Evolutionary conservation across 108 stramenopile species (phyloP).

Genomic region (Nitzschia putrida): DNA sequence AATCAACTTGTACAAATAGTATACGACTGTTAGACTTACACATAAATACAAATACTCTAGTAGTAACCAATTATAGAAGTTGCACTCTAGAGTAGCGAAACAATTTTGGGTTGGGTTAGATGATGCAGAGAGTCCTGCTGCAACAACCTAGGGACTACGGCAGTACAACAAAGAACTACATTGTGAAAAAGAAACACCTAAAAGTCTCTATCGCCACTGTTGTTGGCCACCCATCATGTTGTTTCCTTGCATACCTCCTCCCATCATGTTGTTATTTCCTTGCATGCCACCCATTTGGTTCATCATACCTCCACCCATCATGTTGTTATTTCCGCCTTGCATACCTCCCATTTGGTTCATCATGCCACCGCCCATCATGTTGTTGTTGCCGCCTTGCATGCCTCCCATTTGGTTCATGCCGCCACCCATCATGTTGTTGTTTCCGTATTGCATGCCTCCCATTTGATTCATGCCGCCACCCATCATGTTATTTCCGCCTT

Average conservation of each 20-base stretch:
- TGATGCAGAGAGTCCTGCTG: no score
- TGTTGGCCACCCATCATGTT: conserved; percentile 28
- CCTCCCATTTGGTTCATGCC: conserved; percentile 14
- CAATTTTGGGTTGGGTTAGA: no score
- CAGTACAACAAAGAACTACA: no score
- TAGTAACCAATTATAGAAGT: no score
- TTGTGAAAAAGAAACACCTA: no score
- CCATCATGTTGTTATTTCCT: conserved; percentile 7
- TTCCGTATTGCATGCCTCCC: conserved; percentile 20
- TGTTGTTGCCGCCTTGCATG: conserved; percentile 25
- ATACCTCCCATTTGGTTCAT: conserved; percentile 21
- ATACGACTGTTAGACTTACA: no score
- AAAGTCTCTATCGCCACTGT: conserved; percentile 21
- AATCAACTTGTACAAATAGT: no score
- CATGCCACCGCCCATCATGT: no score
- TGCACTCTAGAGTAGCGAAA: no score
- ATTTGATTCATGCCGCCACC: conserved; percentile 14
- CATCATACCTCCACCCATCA: no score
- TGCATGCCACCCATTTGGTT: conserved; percentile 35
- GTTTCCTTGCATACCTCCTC: neutral
- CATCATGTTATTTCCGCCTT: conserved; percentile 25
- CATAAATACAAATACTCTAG: no score
- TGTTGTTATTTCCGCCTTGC: conserved; percentile 21
- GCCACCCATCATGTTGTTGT: conserved; percentile 25
- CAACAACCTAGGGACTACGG: no score